A percentile compares a stretch with the other conserved stretches of the same genome.
These are phyloP conservation scores for Ensete glaucum DNA, from an alignment of 176 grass and related monocot species.

Conservation along the genomic window DNA sequence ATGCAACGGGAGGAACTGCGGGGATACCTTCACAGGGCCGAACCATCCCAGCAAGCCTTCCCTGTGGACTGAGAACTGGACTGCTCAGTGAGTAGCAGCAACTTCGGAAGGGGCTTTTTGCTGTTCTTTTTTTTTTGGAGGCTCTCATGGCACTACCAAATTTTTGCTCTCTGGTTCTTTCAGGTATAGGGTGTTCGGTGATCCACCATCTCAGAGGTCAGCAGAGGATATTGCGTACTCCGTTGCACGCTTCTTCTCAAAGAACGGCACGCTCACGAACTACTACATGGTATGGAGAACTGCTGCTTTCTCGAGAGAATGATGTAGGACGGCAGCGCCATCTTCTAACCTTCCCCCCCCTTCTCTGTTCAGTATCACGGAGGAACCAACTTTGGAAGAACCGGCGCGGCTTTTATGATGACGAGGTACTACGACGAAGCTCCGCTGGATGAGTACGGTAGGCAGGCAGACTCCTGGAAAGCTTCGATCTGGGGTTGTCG, in stretches of 20 bases:
- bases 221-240: slow-evolving; percentile 73
- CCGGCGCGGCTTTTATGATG: slow-evolving; percentile 60
- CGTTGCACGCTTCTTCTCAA: slow-evolving; percentile 82
- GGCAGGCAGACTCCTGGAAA: not conserved
- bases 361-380: slow-evolving; percentile 71
- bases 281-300: slow-evolving; percentile 76
- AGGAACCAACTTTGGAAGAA: slow-evolving; percentile 86
- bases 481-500: not conserved
- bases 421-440: slow-evolving; percentile 96
- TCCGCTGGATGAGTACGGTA: slow-evolving; percentile 87
- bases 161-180: slow-evolving; percentile 3
- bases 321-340: not conserved
- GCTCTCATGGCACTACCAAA: not conserved
- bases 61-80: slow-evolving; percentile 98
- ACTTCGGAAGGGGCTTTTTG: slow-evolving; percentile 15
- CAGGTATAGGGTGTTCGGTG: slow-evolving; percentile 93
- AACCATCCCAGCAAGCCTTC: slow-evolving; percentile 48
- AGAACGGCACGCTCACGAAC: slow-evolving; percentile 72
- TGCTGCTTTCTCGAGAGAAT: too few species aligned
- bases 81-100: slow-evolving; percentile 45
- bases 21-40: slow-evolving; percentile 53
- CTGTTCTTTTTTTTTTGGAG: not conserved
- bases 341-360: too few species aligned
- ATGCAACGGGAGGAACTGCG: slow-evolving; percentile 96
- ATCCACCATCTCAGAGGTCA: slow-evolving; percentile 84